Conservation (phyloP, 441 rosid species). For the Jatropha podagrica region DNA sequence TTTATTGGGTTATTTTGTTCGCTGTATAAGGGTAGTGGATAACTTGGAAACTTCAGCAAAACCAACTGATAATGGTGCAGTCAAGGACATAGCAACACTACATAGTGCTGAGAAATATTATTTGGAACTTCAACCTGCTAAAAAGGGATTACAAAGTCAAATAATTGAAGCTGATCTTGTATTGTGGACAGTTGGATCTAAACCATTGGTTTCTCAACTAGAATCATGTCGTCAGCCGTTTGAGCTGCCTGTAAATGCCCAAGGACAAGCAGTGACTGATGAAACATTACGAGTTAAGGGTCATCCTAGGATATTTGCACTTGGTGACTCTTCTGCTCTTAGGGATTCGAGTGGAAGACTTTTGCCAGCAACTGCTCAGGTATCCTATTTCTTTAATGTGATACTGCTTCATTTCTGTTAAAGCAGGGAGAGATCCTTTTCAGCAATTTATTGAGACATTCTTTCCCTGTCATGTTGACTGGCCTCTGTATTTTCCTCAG, state of each 20-base stretch:
- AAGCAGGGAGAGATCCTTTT: background rate
- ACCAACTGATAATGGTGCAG: conserved; percentile 20
- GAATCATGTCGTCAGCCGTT: conserved; percentile 43
- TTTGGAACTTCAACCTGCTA: conserved; percentile 83
- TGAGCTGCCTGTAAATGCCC: conserved; percentile 67
- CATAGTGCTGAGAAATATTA: conserved; percentile 45
- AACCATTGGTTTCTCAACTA: conserved; percentile 69
- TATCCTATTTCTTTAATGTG: conserved; percentile 17
- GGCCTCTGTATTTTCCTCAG: conserved; percentile 37
- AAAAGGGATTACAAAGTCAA: conserved; percentile 69
- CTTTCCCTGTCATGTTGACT: conserved; percentile 1
- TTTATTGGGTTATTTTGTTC: conserved; percentile 79
- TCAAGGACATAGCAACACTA: conserved; percentile 20
- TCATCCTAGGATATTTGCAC: conserved; percentile 85
- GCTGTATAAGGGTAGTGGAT: conserved; percentile 44
- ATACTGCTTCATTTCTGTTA: background rate
- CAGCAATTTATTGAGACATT: background rate
- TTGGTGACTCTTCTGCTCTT: conserved; percentile 85
- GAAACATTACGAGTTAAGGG: conserved; percentile 97
- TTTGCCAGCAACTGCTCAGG: conserved; percentile 98
- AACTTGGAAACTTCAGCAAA: conserved; percentile 38
- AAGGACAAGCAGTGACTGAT: conserved; percentile 93
- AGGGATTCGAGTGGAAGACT: conserved; percentile 76
- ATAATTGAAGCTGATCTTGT: conserved; percentile 73
- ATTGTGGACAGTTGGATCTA: conserved; percentile 88